Evolutionary conservation across 441 rosid species (phyloP).

Genomic region (Eutrema salsugineum): DNA sequence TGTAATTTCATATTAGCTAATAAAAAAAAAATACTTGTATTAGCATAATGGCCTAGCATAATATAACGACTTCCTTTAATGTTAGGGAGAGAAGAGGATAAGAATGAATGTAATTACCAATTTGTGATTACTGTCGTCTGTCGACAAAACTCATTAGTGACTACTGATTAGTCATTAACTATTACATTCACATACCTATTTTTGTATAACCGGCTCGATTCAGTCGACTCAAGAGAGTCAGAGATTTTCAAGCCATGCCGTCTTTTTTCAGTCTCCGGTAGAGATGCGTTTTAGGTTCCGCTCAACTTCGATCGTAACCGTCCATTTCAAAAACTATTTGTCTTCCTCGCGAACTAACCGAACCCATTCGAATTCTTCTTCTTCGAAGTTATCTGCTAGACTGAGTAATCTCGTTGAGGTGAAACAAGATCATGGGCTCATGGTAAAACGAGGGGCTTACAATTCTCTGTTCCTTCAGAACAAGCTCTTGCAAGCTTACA

Average conservation of each 20-base stretch:
- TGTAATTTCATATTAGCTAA: too few species aligned
- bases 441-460: conserved; percentile 43
- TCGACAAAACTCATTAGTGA: background rate
- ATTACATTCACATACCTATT: too few species aligned
- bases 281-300: conserved; percentile 19
- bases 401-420: conserved; percentile 30
- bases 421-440: conserved; percentile 37
- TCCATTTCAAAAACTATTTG: background rate
- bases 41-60: too few species aligned
- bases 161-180: background rate
- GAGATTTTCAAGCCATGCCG: background rate
- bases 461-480: conserved; percentile 42
- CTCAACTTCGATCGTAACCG: conserved; percentile 11
- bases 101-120: background rate
- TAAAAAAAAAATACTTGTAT: too few species aligned
- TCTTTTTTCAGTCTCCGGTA: background rate
- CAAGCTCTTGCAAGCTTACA: conserved; percentile 46
- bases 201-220: too few species aligned
- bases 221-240: background rate
- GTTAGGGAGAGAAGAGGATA: background rate
- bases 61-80: background rate
- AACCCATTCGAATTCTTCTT: background rate
- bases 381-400: conserved; percentile 41
- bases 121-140: background rate
- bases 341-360: background rate